Conservation (phyloP, 768 basidiomycete species). For the Termitomyces sp. region DNA sequence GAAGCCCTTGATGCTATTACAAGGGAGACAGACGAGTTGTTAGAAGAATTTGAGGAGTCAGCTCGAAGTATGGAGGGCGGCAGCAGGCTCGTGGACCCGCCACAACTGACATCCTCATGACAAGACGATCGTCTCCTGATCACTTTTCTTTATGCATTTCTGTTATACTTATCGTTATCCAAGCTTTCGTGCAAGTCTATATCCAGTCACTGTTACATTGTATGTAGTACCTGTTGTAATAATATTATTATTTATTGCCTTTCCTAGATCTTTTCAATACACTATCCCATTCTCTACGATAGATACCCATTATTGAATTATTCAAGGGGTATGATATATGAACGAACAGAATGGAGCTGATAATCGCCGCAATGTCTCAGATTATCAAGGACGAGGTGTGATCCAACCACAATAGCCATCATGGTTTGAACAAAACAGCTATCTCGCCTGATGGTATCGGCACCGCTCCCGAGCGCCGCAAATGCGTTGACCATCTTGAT, state of each 20-base stretch:
- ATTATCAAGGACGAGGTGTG: slow-evolving; percentile 18
- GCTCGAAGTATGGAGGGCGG: slow-evolving; percentile 24
- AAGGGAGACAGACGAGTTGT: slow-evolving; percentile 49
- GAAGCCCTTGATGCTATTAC: slow-evolving; percentile 48
- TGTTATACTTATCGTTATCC: neutral
- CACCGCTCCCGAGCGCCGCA: slow-evolving; percentile 30
- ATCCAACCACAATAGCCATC: slow-evolving; percentile 20
- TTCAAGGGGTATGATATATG: neutral
- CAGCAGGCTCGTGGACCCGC: slow-evolving; percentile 22
- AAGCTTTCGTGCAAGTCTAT: neutral
- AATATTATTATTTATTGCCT: neutral
- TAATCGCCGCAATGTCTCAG: neutral
- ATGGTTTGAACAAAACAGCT: slow-evolving; percentile 12
- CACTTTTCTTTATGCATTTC: neutral
- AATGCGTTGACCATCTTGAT: slow-evolving; percentile 58
- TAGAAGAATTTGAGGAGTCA: slow-evolving; percentile 53
- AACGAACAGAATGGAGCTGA: neutral
- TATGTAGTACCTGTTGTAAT: slow-evolving; percentile 5
- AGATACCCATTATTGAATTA: neutral
- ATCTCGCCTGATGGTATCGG: slow-evolving; percentile 14
- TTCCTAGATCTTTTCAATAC: slow-evolving; percentile 1
- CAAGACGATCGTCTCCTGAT: neutral
- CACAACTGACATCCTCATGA: slow-evolving; percentile 2
- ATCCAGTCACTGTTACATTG: slow-evolving; percentile 8
- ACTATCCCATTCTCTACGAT: neutral